Evolutionary conservation across 2,329 filamentous ascomycete species (phyloP), one percentile per base, ranked within the genome.

Genomic region (Monilinia polystroma): DNA sequence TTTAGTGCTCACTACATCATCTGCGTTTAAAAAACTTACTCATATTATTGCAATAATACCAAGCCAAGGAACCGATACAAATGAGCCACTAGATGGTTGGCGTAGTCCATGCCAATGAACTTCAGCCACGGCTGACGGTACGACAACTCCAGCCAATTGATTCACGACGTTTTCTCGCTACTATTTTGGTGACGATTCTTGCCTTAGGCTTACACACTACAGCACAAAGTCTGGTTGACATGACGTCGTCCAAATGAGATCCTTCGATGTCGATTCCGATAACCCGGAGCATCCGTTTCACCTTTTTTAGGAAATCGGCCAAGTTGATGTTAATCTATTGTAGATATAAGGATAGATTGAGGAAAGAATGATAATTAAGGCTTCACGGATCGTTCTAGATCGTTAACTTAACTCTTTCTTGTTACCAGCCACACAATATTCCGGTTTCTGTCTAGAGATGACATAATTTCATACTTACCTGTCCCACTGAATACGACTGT

Each of bases 101-200:
- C 23, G 52, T n/a, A 45, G 62, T 57, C 41, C 60, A 49, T 23
- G 23, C 55, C 47, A 65, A 60, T 52, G 47, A 60, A 32, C 16
- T 23, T 53, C 45, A 52, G 64, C 64, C 64, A 66, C 55, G 56
- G 56, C 56, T 66, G 64, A 59, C 52, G 41, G 59, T 53, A 53
- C 45, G 63, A 62, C 56, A 47, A 54, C 38, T 20, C 29, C 53
- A 45, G 49, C 64, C 56, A 54, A 66, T 66, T n/a, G 49, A 53
- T 45, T 41, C n/a, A 54, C 43, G 45, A 12, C 29, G 3, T 41
- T 26, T 45, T 45, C 23, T 60, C n/a, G 54, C n/a, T 18, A 14
- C 47, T 20, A 32, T 53, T 45, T 41, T 23, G 20, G 29, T 62
- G 59, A 63, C 59, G 59, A 53, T 29, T 45, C 12, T 60, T 54